phyloP scores from a whole-genome alignment of 306 rosid genomes.

The Malus fusca region DNA sequence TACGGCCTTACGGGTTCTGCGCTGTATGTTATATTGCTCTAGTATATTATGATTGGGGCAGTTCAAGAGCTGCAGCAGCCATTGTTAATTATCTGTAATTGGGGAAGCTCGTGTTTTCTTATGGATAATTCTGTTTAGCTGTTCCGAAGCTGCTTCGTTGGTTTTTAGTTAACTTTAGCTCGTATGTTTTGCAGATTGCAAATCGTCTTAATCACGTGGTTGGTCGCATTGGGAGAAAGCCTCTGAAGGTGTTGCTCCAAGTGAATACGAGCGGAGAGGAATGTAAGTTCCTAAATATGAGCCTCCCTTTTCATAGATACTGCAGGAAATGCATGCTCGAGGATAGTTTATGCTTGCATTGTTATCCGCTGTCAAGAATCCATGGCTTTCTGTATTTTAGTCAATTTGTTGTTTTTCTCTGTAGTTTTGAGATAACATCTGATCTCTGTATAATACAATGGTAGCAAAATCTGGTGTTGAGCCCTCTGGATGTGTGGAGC shows the following conservation, averaged over 20 bases:
- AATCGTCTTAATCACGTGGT: constrained; percentile 63
- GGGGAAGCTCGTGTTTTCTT: background rate
- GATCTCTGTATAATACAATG: background rate
- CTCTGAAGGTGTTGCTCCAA: constrained; percentile 75
- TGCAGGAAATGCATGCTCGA: background rate
- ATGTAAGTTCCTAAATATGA: constrained; percentile 42
- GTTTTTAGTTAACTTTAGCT: background rate
- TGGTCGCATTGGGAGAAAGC: constrained; percentile 66
- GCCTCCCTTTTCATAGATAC: background rate
- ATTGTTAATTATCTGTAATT: background rate
- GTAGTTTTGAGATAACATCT: background rate
- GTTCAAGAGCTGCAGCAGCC: background rate
- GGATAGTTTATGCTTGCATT: background rate
- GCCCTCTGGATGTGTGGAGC: constrained; percentile 67
- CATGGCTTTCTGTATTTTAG: background rate
- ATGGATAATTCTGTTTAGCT: background rate
- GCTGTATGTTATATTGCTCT: background rate
- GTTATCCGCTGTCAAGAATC: background rate
- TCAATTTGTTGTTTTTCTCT: background rate
- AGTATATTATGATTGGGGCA: background rate
- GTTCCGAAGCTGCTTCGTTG: background rate
- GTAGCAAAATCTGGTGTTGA: constrained; percentile 90
- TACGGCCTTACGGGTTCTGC: background rate
- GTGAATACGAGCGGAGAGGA: constrained; percentile 98
- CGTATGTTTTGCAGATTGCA: constrained; percentile 50